These are phyloP conservation scores for Teratosphaeria destructans DNA, from an alignment of 2,329 filamentous ascomycete species.

Conservation along the genomic window DNA sequence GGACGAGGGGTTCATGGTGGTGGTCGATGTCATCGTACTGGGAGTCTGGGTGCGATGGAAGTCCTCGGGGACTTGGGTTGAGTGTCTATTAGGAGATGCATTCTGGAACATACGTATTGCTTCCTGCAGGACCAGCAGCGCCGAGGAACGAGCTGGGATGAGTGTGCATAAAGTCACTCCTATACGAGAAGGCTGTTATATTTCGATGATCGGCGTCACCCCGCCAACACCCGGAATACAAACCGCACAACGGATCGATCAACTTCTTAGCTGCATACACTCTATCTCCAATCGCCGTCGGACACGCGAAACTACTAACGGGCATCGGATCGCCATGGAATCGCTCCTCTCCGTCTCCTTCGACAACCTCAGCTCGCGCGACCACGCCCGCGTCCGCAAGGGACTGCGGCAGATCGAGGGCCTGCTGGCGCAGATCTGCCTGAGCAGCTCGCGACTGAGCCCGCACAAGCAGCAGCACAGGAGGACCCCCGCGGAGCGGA, in stretches of 20 bases:
- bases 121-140: too few species aligned
- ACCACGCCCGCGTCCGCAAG: slow-evolving; percentile 81
- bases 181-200: too few species aligned
- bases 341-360: slow-evolving; percentile 84
- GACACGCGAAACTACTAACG: not conserved
- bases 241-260: not conserved
- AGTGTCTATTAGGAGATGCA: too few species aligned
- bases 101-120: too few species aligned
- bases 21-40: not conserved
- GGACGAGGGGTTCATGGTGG: not conserved
- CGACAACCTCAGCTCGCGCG: slow-evolving; percentile 90
- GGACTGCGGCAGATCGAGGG: slow-evolving; percentile 90
- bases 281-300: not conserved
- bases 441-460: slow-evolving; percentile 41
- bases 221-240: not conserved
- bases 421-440: slow-evolving; percentile 85
- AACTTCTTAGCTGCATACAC: not conserved
- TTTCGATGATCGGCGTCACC: not conserved
- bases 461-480: slow-evolving; percentile 31
- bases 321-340: slow-evolving; percentile 54
- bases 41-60: too few species aligned
- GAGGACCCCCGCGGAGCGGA: slow-evolving; percentile 26
- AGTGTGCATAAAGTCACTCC: too few species aligned
- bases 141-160: too few species aligned
- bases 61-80: too few species aligned